phyloP scores from a whole-genome alignment of 139 green algal species.

The Nannochloris sp. region DNA sequence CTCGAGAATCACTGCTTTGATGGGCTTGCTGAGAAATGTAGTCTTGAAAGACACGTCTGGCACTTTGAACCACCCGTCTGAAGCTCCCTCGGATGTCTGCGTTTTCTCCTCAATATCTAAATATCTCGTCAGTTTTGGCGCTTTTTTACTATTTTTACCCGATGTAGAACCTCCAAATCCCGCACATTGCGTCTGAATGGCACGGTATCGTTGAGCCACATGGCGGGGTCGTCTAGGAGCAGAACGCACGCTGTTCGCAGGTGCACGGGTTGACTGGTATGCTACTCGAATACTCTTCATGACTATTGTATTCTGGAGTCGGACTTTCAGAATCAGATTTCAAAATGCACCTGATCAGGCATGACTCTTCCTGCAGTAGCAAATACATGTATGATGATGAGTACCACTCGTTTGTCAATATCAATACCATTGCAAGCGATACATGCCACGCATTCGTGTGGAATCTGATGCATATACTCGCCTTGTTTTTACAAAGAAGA shows the following conservation, averaged over 20 bases:
- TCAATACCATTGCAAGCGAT: no score
- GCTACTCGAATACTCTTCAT: no score
- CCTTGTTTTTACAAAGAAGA: background rate
- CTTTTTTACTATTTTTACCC: slow-evolving; percentile 10
- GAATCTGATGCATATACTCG: no score
- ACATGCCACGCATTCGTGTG: background rate
- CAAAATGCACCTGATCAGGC: no score
- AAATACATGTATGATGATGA: no score
- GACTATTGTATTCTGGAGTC: no score
- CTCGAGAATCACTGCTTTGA: slow-evolving; percentile 38
- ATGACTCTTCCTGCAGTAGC: no score
- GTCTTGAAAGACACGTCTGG: slow-evolving; percentile 6
- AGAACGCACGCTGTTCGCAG: no score
- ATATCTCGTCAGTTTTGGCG: background rate
- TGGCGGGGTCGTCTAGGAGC: no score
- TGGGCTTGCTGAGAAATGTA: slow-evolving; percentile 25
- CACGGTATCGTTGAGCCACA: background rate
- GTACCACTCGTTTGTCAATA: no score
- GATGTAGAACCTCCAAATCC: background rate
- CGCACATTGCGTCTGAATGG: background rate
- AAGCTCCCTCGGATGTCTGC: background rate
- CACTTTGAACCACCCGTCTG: slow-evolving; percentile 8
- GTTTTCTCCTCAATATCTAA: slow-evolving; percentile 7
- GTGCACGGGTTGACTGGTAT: no score
- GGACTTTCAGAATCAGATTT: background rate